These are phyloP conservation scores for Urtica urens DNA, from an alignment of 306 rosid species.

Conservation along the genomic window DNA sequence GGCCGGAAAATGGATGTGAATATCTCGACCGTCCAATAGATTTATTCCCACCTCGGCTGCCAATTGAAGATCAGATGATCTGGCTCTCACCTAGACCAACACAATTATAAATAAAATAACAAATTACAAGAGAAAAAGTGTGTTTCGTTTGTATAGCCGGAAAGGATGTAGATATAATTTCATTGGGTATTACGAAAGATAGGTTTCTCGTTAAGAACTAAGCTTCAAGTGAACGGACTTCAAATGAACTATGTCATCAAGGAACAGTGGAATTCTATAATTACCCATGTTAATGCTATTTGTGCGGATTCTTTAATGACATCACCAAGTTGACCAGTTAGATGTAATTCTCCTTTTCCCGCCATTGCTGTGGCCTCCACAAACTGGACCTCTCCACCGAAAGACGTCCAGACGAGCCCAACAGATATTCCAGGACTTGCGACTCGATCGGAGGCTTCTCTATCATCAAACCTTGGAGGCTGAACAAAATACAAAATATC, in stretches of 20 bases:
- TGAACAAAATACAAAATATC: conserved; percentile 25
- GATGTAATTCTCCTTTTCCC: conserved; percentile 92
- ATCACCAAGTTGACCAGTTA: conserved; percentile 96
- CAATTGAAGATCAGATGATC: conserved; percentile 65
- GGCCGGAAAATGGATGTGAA: conserved; percentile 97
- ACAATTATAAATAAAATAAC: conserved; percentile 11
- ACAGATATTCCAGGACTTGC: conserved; percentile 74
- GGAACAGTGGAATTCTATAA: too few relatives aligned
- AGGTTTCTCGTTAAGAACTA: too few relatives aligned
- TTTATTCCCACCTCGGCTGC: conserved; percentile 50
- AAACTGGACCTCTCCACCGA: conserved; percentile 98
- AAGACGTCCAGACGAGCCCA: conserved; percentile 94
- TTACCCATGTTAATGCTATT: conserved; percentile 98
- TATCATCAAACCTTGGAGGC: conserved; percentile 92
- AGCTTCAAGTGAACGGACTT: too few relatives aligned
- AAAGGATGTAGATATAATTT: too few relatives aligned
- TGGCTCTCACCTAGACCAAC: conserved; percentile 60
- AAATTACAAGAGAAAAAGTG: not conserved
- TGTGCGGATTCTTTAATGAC: conserved; percentile 97
- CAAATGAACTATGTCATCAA: too few relatives aligned
- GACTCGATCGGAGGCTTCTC: conserved; percentile 83
- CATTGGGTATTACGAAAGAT: too few relatives aligned
- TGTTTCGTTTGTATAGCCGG: too few relatives aligned
- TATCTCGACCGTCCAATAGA: conserved; percentile 78
- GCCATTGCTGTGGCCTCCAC: conserved; percentile 90